A percentile compares a stretch with the other conserved stretches of the same genome.
phyloP scores from a whole-genome alignment of 495 filamentous ascomycete species.

The Patellaria atrata region DNA sequence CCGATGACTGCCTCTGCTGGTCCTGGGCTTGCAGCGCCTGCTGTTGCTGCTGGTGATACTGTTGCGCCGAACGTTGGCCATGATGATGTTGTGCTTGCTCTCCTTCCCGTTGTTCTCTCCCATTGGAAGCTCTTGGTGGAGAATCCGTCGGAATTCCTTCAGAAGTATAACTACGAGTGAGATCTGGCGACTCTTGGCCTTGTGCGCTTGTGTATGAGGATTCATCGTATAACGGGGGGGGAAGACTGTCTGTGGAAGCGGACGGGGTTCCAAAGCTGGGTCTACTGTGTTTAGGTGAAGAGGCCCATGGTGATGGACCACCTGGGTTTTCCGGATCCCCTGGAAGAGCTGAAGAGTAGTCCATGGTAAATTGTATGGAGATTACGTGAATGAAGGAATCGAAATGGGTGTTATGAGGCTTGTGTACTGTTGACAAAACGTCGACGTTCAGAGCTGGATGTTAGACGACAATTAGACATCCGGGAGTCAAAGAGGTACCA shows the following conservation, averaged over 20 bases:
- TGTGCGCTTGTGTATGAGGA: constrained; percentile 32
- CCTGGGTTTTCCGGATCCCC: constrained; percentile 56
- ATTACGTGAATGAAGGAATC: too few relatives aligned
- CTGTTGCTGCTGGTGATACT: constrained; percentile 34
- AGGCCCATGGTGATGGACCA: constrained; percentile 65
- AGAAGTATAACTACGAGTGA: too few relatives aligned
- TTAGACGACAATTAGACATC: too few relatives aligned
- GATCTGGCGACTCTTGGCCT: constrained; percentile 13
- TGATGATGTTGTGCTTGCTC: constrained; percentile 31
- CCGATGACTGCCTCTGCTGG: constrained; percentile 31
- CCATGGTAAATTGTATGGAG: too few relatives aligned
- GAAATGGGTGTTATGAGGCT: too few relatives aligned
- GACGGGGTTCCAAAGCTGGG: constrained; percentile 36
- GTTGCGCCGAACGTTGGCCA: constrained; percentile 24
- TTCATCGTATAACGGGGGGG: constrained; percentile 35
- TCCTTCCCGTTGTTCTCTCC: constrained; percentile 25
- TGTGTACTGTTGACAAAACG: too few relatives aligned
- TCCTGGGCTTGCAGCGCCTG: constrained; percentile 26
- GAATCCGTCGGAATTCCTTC: constrained; percentile 11
- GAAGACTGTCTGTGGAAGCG: constrained; percentile 38
- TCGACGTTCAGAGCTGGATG: too few relatives aligned
- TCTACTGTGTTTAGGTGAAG: constrained; percentile 51
- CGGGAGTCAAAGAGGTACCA: too few relatives aligned
- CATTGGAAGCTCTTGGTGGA: constrained; percentile 13
- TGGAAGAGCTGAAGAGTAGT: constrained; percentile 68